These are phyloP conservation scores for Areca catechu DNA, from an alignment of 176 grass and related monocot genomes.

Conservation along the genomic window DNA sequence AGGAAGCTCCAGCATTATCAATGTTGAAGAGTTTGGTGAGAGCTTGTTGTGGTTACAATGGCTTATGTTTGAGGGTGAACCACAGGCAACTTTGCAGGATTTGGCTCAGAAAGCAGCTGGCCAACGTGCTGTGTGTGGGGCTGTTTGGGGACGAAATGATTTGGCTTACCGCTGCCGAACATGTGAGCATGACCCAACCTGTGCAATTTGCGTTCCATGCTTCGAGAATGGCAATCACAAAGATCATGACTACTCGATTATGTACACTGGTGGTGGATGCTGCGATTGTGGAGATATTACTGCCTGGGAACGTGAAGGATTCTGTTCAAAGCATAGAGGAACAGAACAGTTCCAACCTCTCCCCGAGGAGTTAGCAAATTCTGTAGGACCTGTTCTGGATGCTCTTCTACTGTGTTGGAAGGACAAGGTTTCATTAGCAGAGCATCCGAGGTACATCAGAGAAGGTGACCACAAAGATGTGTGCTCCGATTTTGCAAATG, in stretches of 20 bases:
- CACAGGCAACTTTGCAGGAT: conserved; percentile 30
- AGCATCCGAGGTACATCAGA: conserved; percentile 11
- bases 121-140: conserved; percentile 65
- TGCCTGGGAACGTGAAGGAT: conserved; percentile 90
- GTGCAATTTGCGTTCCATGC: conserved; percentile 86
- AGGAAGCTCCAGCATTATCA: neutral
- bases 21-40: conserved; percentile 21
- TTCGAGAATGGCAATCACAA: conserved; percentile 86
- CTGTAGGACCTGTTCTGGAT: conserved; percentile 62
- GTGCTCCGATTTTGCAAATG: conserved; percentile 31
- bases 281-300: conserved; percentile 93
- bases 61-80: conserved; percentile 70
- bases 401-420: conserved; percentile 68
- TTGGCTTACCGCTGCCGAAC: conserved; percentile 84
- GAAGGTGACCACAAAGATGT: conserved; percentile 3
- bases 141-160: conserved; percentile 81
- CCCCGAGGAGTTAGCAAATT: conserved; percentile 42
- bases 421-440: conserved; percentile 35
- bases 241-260: conserved; percentile 95
- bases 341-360: conserved; percentile 86
- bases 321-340: conserved; percentile 85
- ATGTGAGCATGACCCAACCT: conserved; percentile 80
- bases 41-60: conserved; percentile 78
- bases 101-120: conserved; percentile 40
- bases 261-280: conserved; percentile 87